Evolutionary conservation across 2,329 filamentous ascomycete species (phyloP), one percentile per base, ranked within the genome.

Genomic region (Cadophora sp.): DNA sequence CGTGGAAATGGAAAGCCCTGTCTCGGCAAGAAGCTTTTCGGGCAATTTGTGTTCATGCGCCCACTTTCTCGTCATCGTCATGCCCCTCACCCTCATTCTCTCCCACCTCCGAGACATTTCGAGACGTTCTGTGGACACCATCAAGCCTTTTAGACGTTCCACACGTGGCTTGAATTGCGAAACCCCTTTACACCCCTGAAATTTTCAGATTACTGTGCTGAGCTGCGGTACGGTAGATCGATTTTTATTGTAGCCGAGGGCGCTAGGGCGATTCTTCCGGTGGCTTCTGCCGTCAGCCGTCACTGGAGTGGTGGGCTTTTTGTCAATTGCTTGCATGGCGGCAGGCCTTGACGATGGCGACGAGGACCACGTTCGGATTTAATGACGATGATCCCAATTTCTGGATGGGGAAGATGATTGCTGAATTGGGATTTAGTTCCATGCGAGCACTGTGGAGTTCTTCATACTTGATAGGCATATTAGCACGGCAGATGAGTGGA

Each of bases 371-470:
- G 19, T 22, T 56, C 29, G 34, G 29, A 2, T 1, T 16, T 24
- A 59, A 26, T 26, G 31, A 22, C 4, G 55, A 59, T 59, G 55
- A 59, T 59, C 55, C 22, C 31, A 59, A 58, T 59, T 26, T 59
- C 55, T 43, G 34, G 55, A 16, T 59, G 22, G 16, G 8, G 55
- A 22, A 24, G 12, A 24, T 26, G 7, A 24, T 43, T 22, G n/a
- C 19, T 4, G n/a, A 5, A 40, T 24, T 40, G n/a, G 31, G 31
- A 3, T 40, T n/a, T 6, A 40, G 4, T 3, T 12, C 9, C 31
- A 2, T 26, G n/a, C 26, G 31, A 22, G 12, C 22, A 16, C 14
- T 40, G 31, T 26, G 9, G n/a, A 59, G n/a, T n/a, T n/a, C 26
- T 40, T 26, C 31, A 22, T 16, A 22, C n/a, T 19, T 34, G 29